Evolutionary conservation across 371 early-diverging fungal genomes (phyloP).

Genomic region (Blyttiomyces sp.): DNA sequence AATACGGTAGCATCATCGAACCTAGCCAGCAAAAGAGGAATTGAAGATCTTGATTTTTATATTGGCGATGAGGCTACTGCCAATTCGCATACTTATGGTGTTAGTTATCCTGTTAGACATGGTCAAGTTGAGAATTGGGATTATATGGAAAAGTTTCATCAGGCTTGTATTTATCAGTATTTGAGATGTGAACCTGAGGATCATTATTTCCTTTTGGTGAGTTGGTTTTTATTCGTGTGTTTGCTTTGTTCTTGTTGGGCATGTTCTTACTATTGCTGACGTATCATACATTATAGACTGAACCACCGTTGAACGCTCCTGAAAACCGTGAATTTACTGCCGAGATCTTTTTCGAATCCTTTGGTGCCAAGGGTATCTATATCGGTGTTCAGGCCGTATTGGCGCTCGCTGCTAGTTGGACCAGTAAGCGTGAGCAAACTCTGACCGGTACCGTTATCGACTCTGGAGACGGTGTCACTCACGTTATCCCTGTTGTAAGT

Average conservation of each 20-base stretch:
- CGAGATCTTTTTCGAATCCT: constrained; percentile 99
- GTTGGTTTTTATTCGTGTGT: constrained; percentile 1
- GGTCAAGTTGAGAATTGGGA: constrained; percentile 65
- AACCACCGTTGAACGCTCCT: constrained; percentile 99
- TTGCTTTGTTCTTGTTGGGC: background rate
- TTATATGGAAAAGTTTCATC: constrained; percentile 76
- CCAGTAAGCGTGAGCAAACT: constrained; percentile 52
- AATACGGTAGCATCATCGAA: constrained; percentile 45
- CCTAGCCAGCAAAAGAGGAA: constrained; percentile 91
- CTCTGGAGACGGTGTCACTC: constrained; percentile 97
- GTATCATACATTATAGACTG: constrained; percentile 82
- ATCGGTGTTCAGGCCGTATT: constrained; percentile 98
- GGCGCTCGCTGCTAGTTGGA: constrained; percentile 88
- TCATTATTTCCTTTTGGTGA: constrained; percentile 90
- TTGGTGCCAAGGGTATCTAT: constrained; percentile 98
- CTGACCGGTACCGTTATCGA: constrained; percentile 97
- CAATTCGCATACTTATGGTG: constrained; percentile 54
- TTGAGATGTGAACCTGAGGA: constrained; percentile 97
- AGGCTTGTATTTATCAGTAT: constrained; percentile 95
- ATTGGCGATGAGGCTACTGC: constrained; percentile 95
- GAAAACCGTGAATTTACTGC: constrained; percentile 99
- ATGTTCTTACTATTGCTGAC: background rate
- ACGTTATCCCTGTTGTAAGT: constrained; percentile 94
- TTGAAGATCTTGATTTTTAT: constrained; percentile 94
- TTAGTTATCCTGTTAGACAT: constrained; percentile 50